Evolutionary conservation across 106 monocot species (phyloP), one percentile per base, ranked within the genome.

Genomic region (Phalaenopsis equestris): DNA sequence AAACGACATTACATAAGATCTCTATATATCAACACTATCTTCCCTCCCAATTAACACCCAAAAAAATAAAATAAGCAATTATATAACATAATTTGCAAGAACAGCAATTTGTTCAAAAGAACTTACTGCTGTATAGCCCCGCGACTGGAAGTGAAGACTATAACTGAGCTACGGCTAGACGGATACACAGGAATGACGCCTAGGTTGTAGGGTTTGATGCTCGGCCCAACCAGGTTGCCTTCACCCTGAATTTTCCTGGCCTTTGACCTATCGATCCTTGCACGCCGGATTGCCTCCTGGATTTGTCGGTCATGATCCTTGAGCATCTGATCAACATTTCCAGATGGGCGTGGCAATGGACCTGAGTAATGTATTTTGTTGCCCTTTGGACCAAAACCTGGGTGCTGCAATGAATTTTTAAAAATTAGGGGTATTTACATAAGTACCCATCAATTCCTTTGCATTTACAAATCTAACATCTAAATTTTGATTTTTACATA

Each of bases 241-340:
- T 79, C 82, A 24, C 75, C 86, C 55, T 86, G 88, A 19, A 52
- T 79, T 77, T 84, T 95, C 76, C 87, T 85, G 2, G 46, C 81
- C 75, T 84, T 95, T 1, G 88, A 85, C 80, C 85, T 90, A 77
- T 90, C 92, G 12, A 68, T 57, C 42, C 92, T 88, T 55, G 92
- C 77, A 38, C 85, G 85, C 42, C 95, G 84, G 80, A 87, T 81
- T 48, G 83, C 90, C 72, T 95, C 87, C 83, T 95, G 92, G 56
- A 95, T 90, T 6, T 92, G 92, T 39, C 90, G 88, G 36, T 95
- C 95, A 49, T 95, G 92, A 41, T 95, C 92, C 84, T 90, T 92
- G 61, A 95, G 95, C 84, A 92, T 92, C 83, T 92, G 88, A 56
- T 95, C 95, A 11, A 89, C 84, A 68, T 89, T 91, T 16, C 84